A percentile compares a stretch with the other conserved stretches of the same genome.
phyloP scores from a whole-genome alignment of 2,329 filamentous ascomycete species.

The Coniochaeta sp. region DNA sequence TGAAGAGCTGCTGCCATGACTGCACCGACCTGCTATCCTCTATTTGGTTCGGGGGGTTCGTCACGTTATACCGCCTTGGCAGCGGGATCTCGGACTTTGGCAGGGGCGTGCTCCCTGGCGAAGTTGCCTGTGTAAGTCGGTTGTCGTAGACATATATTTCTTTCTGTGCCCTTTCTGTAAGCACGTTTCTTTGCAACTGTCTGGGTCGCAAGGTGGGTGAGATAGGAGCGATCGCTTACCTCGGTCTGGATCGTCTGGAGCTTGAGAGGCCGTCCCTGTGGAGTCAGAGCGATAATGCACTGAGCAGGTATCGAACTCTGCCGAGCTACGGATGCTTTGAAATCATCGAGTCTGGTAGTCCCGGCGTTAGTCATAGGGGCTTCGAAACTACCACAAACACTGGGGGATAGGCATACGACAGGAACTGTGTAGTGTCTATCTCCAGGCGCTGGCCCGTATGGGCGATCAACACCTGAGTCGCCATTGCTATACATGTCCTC shows the following conservation, averaged over 20 bases:
- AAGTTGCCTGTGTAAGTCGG: conserved; percentile 55
- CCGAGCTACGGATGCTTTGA: conserved; percentile 72
- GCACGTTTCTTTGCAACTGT: not conserved
- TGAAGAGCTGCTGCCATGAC: conserved; percentile 86
- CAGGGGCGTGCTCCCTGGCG: conserved; percentile 33
- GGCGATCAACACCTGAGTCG: conserved; percentile 83
- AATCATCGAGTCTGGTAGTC: conserved; percentile 63
- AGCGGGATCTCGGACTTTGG: conserved; percentile 38
- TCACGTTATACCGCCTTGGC: conserved; percentile 48
- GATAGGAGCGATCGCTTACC: conserved; percentile 36
- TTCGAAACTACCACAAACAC: not conserved
- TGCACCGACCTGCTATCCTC: conserved; percentile 70
- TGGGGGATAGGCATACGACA: conserved; percentile 43
- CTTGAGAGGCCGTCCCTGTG: conserved; percentile 77
- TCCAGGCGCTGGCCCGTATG: conserved; percentile 84
- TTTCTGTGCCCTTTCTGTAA: conserved; percentile 40
- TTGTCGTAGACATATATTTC: conserved; percentile 93
- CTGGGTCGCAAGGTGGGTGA: not conserved
- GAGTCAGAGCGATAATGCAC: conserved; percentile 81
- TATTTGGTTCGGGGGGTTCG: conserved; percentile 74
- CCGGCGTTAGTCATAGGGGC: conserved; percentile 9
- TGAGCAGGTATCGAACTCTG: conserved; percentile 66
- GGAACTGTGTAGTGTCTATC: conserved; percentile 68
- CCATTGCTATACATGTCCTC: conserved; percentile 61
- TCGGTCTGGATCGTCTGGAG: conserved; percentile 72